phyloP scores from a whole-genome alignment of 768 basidiomycete genomes.

The Calocera viscosa region DNA sequence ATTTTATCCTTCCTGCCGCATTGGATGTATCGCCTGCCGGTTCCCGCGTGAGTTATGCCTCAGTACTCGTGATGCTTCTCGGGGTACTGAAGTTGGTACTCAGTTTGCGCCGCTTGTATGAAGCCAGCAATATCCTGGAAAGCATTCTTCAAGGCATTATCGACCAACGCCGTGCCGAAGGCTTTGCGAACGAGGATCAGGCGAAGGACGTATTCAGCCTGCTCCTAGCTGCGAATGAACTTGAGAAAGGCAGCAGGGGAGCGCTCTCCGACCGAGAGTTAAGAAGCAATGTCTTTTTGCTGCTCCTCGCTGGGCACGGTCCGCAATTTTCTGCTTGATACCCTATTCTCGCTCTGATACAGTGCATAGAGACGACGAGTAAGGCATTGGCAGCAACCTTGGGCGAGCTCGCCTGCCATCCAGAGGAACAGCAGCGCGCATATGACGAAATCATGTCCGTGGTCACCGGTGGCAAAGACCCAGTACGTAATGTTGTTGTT shows the following conservation, averaged over 20 bases:
- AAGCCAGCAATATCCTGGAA: neutral
- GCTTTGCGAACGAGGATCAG: neutral
- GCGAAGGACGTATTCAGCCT: neutral
- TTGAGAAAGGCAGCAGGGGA: neutral
- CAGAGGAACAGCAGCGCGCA: constrained; percentile 26
- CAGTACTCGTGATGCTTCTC: neutral
- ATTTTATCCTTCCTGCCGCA: neutral
- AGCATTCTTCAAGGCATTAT: neutral
- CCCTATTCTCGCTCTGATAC: neutral
- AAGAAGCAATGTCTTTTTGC: constrained; percentile 17
- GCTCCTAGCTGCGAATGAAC: neutral
- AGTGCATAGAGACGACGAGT: constrained; percentile 26
- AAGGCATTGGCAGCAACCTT: constrained; percentile 27
- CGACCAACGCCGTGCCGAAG: neutral
- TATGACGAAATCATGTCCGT: constrained; percentile 25
- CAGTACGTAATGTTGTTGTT: constrained; percentile 15
- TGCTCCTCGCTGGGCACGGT: constrained; percentile 19
- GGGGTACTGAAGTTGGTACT: neutral
- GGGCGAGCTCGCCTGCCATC: constrained; percentile 25
- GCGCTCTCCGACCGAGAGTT: constrained; percentile 1
- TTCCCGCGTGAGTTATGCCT: neutral
- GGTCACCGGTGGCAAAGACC: constrained; percentile 18
- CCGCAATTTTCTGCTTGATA: neutral
- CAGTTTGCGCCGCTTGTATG: neutral
- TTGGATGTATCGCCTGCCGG: neutral